Evolutionary conservation across 23 red algal genomes (phyloP), one percentile per base, ranked within the genome.

Genomic region (Chondrus crispus): DNA sequence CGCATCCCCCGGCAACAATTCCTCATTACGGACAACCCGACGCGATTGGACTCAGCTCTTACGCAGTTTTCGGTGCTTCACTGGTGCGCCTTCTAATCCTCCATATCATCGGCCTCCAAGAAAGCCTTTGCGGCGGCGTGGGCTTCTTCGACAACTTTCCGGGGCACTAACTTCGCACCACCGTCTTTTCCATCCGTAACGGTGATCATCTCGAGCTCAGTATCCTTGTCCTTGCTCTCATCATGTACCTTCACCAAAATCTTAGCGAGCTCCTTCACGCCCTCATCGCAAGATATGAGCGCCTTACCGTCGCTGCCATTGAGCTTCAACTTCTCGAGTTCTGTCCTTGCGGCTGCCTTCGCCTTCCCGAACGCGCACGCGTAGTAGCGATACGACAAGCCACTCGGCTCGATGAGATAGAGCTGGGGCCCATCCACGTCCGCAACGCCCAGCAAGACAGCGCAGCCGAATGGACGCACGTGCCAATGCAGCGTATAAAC

Each of bases 141-240:
- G 50, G 81, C 88, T 53, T 91, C 85, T 50, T 96, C 77, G 18
- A 96, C 89, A 45, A 96, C 22, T 2, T 91, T 88, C 28, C 82
- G 39, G 26, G 77, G 81, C 28, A 96, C 87, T 82, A 96, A 66
- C 22, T 64, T 57, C 6, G 84, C 84, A 11, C 50, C 64, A 19
- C 62, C 87, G 8, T 80, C 69, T 66, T 18, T 77, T 3, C 89
- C 91, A 19, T 90, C 84, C 22, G 48, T 48, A 4, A 99, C 85
- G 94, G 85, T 92, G 26, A 94, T 80, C 97, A 99, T 99, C 83
- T 99, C 97, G n/a, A 99, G 68, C 82, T 99, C 97, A 80, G 95
- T 95, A 35, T 91, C 90, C 85, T 99, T 99, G 58, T 99, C 97
- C 80, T 96, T 99, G 29, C 76, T 68, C 38, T 95, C 93, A 88